Percentiles rank a stretch among this genome's conserved stretches.
These are phyloP conservation scores for Xylaria sp. DNA, from an alignment of 2,329 filamentous ascomycete genomes.

Conservation along the genomic window DNA sequence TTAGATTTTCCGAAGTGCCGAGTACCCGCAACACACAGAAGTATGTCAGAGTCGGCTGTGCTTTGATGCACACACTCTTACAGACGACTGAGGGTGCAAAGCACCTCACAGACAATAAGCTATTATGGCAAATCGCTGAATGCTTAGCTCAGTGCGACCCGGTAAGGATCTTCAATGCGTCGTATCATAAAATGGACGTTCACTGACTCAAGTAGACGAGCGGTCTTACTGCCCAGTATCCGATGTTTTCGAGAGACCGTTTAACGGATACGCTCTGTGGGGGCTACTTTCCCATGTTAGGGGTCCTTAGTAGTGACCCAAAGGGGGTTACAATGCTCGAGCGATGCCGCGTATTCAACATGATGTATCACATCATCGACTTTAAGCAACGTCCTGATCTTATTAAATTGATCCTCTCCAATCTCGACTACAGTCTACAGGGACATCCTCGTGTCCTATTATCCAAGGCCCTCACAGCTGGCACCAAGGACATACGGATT, in stretches of 20 bases:
- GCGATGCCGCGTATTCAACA: constrained; percentile 97
- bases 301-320: constrained; percentile 82
- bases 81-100: constrained; percentile 85
- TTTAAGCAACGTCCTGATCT: constrained; percentile 90
- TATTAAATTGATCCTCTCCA: constrained; percentile 85
- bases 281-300: constrained; percentile 94
- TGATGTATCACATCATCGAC: constrained; percentile 99
- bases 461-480: constrained; percentile 91
- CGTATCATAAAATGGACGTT: constrained; percentile 20
- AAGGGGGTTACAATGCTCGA: constrained; percentile 91
- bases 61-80: constrained; percentile 84
- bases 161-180: constrained; percentile 57
- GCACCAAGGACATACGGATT: constrained; percentile 90
- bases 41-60: constrained; percentile 90
- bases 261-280: constrained; percentile 88
- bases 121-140: constrained; percentile 92
- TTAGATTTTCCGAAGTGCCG: constrained; percentile 87
- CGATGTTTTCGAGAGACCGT: constrained; percentile 87
- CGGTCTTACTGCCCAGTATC: constrained; percentile 80
- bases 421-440: constrained; percentile 89
- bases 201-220: constrained; percentile 62
- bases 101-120: constrained; percentile 90
- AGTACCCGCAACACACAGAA: constrained; percentile 94
- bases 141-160: constrained; percentile 95
- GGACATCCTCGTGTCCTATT: constrained; percentile 92